These are phyloP conservation scores for Clonostachys sp. DNA, from an alignment of 2,329 filamentous ascomycete genomes.

Conservation along the genomic window DNA sequence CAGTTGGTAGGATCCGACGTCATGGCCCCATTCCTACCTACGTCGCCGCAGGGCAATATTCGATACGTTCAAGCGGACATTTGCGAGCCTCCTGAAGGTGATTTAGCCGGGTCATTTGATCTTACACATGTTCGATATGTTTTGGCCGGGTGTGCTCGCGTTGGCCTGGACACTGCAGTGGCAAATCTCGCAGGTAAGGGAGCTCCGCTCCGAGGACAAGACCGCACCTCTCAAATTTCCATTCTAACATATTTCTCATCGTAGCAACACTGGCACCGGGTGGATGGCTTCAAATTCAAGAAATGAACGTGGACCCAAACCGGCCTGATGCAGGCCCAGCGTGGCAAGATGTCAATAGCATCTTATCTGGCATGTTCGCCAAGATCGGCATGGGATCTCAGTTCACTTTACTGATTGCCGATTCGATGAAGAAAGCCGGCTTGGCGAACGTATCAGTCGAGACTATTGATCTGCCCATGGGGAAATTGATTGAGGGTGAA, in stretches of 20 bases:
- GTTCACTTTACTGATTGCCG: not conserved
- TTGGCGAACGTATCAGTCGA: conserved; percentile 2
- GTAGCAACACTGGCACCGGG: conserved; percentile 5
- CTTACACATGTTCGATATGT: conserved; percentile 6
- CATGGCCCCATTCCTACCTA: conserved; percentile 5
- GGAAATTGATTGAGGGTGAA: conserved; percentile 1
- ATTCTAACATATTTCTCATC: not conserved
- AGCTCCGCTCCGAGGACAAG: no score
- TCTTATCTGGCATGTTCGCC: conserved; percentile 2
- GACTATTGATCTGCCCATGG: conserved; percentile 1
- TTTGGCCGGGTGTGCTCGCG: conserved; percentile 1
- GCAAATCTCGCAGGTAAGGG: conserved; percentile 1
- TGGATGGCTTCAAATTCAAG: conserved; percentile 7
- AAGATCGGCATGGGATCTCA: conserved; percentile 1
- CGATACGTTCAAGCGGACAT: conserved; percentile 5
- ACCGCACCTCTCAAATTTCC: not conserved
- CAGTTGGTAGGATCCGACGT: conserved; percentile 7
- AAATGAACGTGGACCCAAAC: not conserved
- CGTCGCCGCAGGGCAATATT: conserved; percentile 5
- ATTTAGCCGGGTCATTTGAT: conserved; percentile 3
- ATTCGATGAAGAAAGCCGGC: conserved; percentile 2
- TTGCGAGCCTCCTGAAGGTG: conserved; percentile 1
- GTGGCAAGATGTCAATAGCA: not conserved
- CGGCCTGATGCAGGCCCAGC: not conserved
- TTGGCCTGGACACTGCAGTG: conserved; percentile 3